phyloP scores from a whole-genome alignment of 139 green algal species.

The Parachlorella kessleri region DNA sequence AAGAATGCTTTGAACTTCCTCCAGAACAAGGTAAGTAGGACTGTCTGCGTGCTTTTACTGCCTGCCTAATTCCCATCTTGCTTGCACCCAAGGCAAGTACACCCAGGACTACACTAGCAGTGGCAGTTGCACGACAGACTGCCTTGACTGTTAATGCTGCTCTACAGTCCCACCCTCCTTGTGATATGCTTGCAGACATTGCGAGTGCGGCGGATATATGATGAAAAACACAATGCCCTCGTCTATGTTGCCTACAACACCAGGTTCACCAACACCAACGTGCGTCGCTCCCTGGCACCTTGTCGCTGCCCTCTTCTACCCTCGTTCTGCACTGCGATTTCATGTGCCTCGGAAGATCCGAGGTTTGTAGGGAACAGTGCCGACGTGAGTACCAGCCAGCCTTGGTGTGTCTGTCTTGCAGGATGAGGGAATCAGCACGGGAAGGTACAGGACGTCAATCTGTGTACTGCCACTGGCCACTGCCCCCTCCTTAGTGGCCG shows the following conservation, averaged over 20 bases:
- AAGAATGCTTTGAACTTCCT: slow-evolving; percentile 75
- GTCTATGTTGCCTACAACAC: slow-evolving; percentile 82
- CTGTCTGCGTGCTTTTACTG: not conserved
- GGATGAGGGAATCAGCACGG: not conserved
- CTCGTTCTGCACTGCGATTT: too few relatives aligned
- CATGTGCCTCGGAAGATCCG: too few relatives aligned
- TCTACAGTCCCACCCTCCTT: not conserved
- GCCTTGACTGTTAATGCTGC: not conserved
- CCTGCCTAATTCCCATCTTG: not conserved
- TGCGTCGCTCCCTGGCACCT: not conserved
- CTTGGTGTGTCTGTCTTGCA: too few relatives aligned
- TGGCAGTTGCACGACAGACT: not conserved
- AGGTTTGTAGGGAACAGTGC: too few relatives aligned
- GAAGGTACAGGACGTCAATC: not conserved
- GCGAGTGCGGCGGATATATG: slow-evolving; percentile 74
- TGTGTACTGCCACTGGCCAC: not conserved
- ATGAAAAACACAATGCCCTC: slow-evolving; percentile 61
- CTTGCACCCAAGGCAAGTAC: not conserved
- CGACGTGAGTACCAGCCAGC: too few relatives aligned
- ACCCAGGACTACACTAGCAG: not conserved
- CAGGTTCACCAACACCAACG: slow-evolving; percentile 47
- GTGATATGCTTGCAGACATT: slow-evolving; percentile 54
- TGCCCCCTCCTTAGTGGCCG: too few relatives aligned
- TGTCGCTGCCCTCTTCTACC: too few relatives aligned
- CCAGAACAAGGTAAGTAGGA: slow-evolving; percentile 63